Base-by-base conservation (phyloP, 257 asterid genomes). In the Solanum okadae region DNA sequence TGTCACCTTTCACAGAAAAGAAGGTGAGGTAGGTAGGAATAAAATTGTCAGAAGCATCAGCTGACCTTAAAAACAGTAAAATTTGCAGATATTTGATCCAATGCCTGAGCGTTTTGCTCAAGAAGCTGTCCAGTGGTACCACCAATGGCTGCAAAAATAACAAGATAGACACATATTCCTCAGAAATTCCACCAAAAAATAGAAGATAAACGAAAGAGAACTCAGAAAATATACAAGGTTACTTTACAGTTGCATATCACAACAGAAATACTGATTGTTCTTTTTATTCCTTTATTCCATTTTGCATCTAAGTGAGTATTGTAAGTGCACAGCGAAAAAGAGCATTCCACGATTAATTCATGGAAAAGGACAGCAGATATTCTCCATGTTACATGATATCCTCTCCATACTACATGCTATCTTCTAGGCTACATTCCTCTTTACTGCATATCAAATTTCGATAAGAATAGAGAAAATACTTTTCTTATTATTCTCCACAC, bases 11-110 rank as follows among this genome's bases (percentile, higher is more conserved):
- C 67, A 81, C 34, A 81, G 68, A 81, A 81, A 27, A 29, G 10
- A 52, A 49, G 86, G 27, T 49, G 29, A 79, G 27, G 68, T 22
- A 81, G 68, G 68, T 9, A 38, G 86, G 65, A 49, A 46, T 46
- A 20, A 49, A 49, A 49, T 46, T 29, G 29, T 29, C 20, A 81
- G 86, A 81, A 46, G 40, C 44, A 31, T 29, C 44, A 49, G 42
- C 81, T 88, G 91, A 97, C 98, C 98, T 96, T 93, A 88, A 89
- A 93, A 90, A 94, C 82, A 88, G 93, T 76, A 90, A 97, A 95
- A 87, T 97, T 97, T 86, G 96, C 92, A 89, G 98, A 96, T 89
- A 97, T 95, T 91, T 95, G 96, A 89, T 94, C 98, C 93, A 97
- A 91, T 85, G 94, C 95, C 56, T 94, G 95, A 86, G 98, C 95